Base-by-base conservation (phyloP, 768 basidiomycete species). In the Grammothele lineata region DNA sequence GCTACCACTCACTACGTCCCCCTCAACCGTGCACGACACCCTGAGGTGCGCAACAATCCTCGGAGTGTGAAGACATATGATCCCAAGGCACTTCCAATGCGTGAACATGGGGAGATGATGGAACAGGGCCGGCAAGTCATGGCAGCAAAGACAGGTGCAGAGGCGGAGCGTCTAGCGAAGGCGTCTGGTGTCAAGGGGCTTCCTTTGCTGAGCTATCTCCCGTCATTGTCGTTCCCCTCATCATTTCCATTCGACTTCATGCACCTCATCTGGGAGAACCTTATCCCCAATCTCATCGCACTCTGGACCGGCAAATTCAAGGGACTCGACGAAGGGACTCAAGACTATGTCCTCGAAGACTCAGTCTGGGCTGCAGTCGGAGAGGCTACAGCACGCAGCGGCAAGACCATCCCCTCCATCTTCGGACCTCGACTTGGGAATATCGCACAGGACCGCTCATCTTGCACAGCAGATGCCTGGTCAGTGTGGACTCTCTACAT, bases 181-280 rank as follows among this genome's bases (percentile, higher is more conserved):
- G 17, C 47, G 38, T 52, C 45, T 46, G 51, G 51, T 12, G 46
- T 56, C 54, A 55, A 58, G 38, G 46, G 59, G 22, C n/a, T 60
- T 15, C 53, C 72, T 4, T 27, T 69, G 1, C 63, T 74, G 18
- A 47, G 47, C 10, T 12, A 18, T 11, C 61, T 73, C 2, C 40
- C 53, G 1, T 70, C 66, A 0, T 46, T 74, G 17, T 56, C 57
- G 8, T 69, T 72, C 51, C 68, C 75, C 1, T 0, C 15, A 1
- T 69, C 69, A 15, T 71, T 74, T 19, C 74, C 73, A 0, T 67
- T 68, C 49, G 74, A 78, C 41, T 73, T 74, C 57, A 76, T 78
- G 70, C 76, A 80, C 44, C 62, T 73, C 0, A 59, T 77, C 22
- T 70, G 58, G 53, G 72, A 74, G 48, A 78, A 78, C 51, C 33